A percentile compares a stretch with the other conserved stretches of the same genome.
These are phyloP conservation scores for Penicillium carneum DNA, from an alignment of 2,329 filamentous ascomycete genomes.

Conservation along the genomic window DNA sequence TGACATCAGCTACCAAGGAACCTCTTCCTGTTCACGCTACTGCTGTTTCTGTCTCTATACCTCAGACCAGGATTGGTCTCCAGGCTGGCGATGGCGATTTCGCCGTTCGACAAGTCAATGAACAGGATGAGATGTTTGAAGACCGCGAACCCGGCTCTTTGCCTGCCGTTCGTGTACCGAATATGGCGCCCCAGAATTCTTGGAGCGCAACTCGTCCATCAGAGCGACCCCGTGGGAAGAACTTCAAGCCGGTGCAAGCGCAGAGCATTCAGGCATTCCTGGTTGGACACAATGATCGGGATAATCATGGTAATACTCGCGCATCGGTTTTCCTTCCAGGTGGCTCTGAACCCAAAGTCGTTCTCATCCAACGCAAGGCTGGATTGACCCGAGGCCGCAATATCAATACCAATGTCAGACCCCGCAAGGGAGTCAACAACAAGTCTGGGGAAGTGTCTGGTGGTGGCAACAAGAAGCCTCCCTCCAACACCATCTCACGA, in stretches of 20 bases:
- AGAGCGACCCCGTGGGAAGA: slow-evolving; percentile 51
- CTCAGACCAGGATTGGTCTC: slow-evolving; percentile 49
- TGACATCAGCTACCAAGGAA: slow-evolving; percentile 72
- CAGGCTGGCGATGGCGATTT: slow-evolving; percentile 56
- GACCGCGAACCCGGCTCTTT: slow-evolving; percentile 81
- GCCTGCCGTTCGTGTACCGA: slow-evolving; percentile 73
- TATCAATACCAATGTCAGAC: slow-evolving; percentile 28
- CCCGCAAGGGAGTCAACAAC: slow-evolving; percentile 27
- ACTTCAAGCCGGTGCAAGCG: slow-evolving; percentile 63
- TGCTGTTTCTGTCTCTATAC: slow-evolving; percentile 75
- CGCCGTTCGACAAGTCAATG: slow-evolving; percentile 73
- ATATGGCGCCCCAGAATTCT: slow-evolving; percentile 66
- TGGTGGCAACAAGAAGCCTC: slow-evolving; percentile 39
- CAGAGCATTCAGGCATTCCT: slow-evolving; percentile 56
- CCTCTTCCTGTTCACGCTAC: slow-evolving; percentile 66
- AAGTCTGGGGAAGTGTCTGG: slow-evolving; percentile 44
- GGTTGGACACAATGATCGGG: slow-evolving; percentile 51
- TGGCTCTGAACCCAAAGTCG: slow-evolving; percentile 54
- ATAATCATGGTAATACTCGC: slow-evolving; percentile 46
- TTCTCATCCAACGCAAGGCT: slow-evolving; percentile 50
- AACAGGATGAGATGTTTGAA: slow-evolving; percentile 81
- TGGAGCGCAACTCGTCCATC: slow-evolving; percentile 63
- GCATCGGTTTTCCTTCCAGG: slow-evolving; percentile 57
- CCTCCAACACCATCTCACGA: not conserved
- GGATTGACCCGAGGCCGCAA: slow-evolving; percentile 39